A percentile compares a stretch with the other conserved stretches of the same genome.
Evolutionary conservation across 108 stramenopile species (phyloP).

Genomic region (Thalassiosira profunda): DNA sequence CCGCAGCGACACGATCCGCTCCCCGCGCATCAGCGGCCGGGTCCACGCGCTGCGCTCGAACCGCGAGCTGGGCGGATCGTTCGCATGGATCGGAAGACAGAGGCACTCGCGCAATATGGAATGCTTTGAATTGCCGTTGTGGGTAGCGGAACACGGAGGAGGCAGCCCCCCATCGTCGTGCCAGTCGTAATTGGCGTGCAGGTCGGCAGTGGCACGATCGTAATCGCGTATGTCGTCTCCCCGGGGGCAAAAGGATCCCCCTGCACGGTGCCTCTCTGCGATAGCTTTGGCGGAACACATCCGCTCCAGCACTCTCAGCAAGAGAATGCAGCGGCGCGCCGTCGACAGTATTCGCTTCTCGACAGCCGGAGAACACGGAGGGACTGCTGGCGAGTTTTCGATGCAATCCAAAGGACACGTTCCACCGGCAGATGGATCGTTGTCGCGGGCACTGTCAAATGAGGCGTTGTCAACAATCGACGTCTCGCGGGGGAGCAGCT

Average conservation of each 20-base stretch:
- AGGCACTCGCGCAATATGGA: slow-evolving; percentile 37
- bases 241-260: slow-evolving; percentile 8
- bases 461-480: too few species aligned
- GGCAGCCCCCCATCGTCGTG: slow-evolving; percentile 51
- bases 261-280: background rate
- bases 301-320: slow-evolving; percentile 26
- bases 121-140: background rate
- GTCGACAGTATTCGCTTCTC: slow-evolving; percentile 19
- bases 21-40: slow-evolving; percentile 25
- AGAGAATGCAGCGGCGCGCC: slow-evolving; percentile 29
- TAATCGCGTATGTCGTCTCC: slow-evolving; percentile 52
- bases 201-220: slow-evolving; percentile 24
- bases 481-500: slow-evolving; percentile 18
- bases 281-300: slow-evolving; percentile 29
- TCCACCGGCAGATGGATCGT: background rate
- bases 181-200: slow-evolving; percentile 41
- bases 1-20: slow-evolving; percentile 29
- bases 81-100: slow-evolving; percentile 11
- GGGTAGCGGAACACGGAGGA: slow-evolving; percentile 2
- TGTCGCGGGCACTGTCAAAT: background rate
- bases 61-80: slow-evolving; percentile 38
- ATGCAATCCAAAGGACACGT: background rate
- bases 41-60: slow-evolving; percentile 38
- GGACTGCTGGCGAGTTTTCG: background rate
- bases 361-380: slow-evolving; percentile 15